A percentile compares a stretch with the other conserved stretches of the same genome.
Evolutionary conservation across 371 early-diverging fungal species (phyloP).

Genomic region (Lichtheimia corymbifera): DNA sequence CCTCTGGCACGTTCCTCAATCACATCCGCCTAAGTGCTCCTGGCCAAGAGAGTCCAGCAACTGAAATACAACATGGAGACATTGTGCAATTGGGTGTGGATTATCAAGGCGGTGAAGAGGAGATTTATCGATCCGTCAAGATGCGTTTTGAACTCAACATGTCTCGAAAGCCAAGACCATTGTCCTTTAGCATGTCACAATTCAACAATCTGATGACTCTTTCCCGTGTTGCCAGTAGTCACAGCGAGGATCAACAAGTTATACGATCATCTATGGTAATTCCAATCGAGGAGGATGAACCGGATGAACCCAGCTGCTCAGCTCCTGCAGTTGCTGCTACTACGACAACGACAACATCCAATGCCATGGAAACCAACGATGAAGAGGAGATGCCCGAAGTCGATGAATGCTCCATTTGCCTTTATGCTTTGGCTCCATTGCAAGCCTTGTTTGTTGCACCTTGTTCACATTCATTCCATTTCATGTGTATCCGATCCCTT

Average conservation of each 20-base stretch:
- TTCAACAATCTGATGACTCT: slow-evolving; percentile 41
- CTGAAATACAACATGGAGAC: slow-evolving; percentile 90
- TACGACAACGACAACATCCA: not conserved
- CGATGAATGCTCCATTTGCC: slow-evolving; percentile 95
- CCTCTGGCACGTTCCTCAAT: slow-evolving; percentile 97
- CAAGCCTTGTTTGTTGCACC: slow-evolving; percentile 95
- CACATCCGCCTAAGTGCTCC: slow-evolving; percentile 88
- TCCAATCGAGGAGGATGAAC: not conserved
- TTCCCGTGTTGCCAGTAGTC: slow-evolving; percentile 19
- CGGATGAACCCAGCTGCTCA: slow-evolving; percentile 1
- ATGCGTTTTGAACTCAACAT: slow-evolving; percentile 77
- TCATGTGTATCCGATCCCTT: slow-evolving; percentile 87
- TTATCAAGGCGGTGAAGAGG: slow-evolving; percentile 87
- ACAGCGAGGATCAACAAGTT: slow-evolving; percentile 11
- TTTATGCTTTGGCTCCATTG: slow-evolving; percentile 86
- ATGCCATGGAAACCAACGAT: not conserved
- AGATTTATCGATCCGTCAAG: slow-evolving; percentile 76
- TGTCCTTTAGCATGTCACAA: slow-evolving; percentile 40
- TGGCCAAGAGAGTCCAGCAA: slow-evolving; percentile 82
- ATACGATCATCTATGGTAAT: not conserved
- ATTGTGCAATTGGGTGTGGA: slow-evolving; percentile 95
- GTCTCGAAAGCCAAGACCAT: slow-evolving; percentile 23
- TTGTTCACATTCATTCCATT: slow-evolving; percentile 94
- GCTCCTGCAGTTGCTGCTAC: not conserved
- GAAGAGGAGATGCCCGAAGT: slow-evolving; percentile 20